phyloP scores from a whole-genome alignment of 805 yeast genomes.

The Lipomyces chichibuensis region DNA sequence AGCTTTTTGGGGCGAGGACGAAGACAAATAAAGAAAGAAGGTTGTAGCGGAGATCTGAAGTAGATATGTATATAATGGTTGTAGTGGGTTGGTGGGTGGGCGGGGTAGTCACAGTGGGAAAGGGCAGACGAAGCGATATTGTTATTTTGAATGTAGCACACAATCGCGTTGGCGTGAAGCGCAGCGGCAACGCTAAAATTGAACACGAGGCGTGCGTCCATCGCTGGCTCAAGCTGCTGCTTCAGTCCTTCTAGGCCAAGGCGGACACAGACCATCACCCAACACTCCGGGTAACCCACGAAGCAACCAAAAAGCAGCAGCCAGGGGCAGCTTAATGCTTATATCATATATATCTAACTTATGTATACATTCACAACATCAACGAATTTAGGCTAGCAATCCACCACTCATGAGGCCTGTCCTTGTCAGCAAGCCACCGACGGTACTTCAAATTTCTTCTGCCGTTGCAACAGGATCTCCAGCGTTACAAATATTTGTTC shows the following conservation, averaged over 20 bases:
- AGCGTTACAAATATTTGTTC: no score
- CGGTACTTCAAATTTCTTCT: no score
- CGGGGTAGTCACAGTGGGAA: slow-evolving; percentile 8
- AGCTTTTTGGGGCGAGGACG: background rate
- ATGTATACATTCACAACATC: no score
- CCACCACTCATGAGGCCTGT: background rate
- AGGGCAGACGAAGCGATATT: slow-evolving; percentile 4
- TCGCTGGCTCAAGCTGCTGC: background rate
- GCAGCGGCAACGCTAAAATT: background rate
- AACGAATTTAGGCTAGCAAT: no score
- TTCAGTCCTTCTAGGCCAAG: no score
- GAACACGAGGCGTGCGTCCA: background rate
- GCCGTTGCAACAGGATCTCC: no score
- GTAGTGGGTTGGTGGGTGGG: no score
- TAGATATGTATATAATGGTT: slow-evolving; percentile 34
- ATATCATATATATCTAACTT: no score
- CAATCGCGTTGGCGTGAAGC: background rate
- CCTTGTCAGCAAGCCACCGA: background rate
- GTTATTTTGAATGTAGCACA: background rate
- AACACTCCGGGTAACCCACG: background rate
- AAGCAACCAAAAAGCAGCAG: background rate
- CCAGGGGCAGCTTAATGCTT: background rate
- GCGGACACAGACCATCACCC: no score
- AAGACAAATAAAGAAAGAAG: background rate
- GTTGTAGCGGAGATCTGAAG: slow-evolving; percentile 13